Evolutionary conservation across 2,329 filamentous ascomycete species (phyloP).

Genomic region (Dothideomycetes sp.): DNA sequence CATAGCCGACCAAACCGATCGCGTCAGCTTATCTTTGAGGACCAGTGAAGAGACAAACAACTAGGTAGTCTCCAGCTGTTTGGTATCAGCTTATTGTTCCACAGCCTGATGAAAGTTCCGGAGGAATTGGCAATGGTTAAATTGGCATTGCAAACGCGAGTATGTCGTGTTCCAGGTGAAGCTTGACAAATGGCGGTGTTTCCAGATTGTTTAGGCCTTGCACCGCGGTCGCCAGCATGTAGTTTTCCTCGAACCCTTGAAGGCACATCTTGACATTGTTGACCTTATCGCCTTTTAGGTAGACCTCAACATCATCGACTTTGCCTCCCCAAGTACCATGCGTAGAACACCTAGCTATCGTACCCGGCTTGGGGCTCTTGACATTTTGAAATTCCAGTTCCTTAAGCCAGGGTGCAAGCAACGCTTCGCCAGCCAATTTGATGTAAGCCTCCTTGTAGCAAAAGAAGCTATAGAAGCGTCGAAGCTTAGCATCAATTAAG

Average conservation of each 20-base stretch:
- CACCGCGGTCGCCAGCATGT: conserved; percentile 49
- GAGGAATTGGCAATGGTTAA: no score
- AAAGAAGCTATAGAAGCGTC: conserved; percentile 69
- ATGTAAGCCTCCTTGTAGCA: conserved; percentile 73
- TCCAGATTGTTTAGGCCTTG: conserved; percentile 26
- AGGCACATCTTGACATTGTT: conserved; percentile 49
- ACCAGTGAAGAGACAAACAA: no score
- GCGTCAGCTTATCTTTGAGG: no score
- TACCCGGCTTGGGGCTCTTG: conserved; percentile 43
- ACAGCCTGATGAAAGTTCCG: no score
- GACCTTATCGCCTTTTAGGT: conserved; percentile 38
- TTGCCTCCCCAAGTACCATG: conserved; percentile 39
- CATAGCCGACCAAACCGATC: no score
- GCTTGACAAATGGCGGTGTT: conserved; percentile 25
- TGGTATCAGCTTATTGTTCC: no score
- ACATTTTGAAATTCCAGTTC: conserved; percentile 62
- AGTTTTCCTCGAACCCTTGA: conserved; percentile 49
- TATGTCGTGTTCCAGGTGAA: conserved; percentile 24
- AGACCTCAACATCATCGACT: conserved; percentile 41
- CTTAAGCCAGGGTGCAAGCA: conserved; percentile 63
- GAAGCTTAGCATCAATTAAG: conserved; percentile 52
- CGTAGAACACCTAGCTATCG: conserved; percentile 34
- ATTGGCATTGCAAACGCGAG: conserved; percentile 16
- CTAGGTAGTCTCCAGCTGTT: no score
- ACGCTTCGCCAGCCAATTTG: conserved; percentile 72